Evolutionary conservation across 140 eudicot species (phyloP).

Genomic region (Oenanthe javanica): DNA sequence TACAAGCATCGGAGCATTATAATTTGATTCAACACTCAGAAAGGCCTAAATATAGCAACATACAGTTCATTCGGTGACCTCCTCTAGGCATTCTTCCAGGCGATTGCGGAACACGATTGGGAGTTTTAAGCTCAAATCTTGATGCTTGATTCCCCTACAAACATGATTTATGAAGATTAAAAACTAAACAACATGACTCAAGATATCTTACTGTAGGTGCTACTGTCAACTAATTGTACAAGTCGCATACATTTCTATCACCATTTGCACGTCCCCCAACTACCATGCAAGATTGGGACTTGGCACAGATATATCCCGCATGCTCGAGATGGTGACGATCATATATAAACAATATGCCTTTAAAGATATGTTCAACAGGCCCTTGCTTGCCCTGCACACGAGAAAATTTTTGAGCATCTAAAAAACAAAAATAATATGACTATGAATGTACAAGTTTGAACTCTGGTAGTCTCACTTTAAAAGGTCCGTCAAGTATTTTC

Average conservation of each 20-base stretch:
- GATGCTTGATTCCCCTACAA: conserved; percentile 56
- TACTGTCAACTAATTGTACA: conserved; percentile 1
- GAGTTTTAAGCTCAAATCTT: conserved; percentile 52
- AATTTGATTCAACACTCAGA: neutral
- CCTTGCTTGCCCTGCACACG: conserved; percentile 82
- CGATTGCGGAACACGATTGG: conserved; percentile 57
- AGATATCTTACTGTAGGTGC: neutral
- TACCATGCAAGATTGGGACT: conserved; percentile 65
- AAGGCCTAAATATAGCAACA: conserved; percentile 22
- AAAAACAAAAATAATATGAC: too few relatives aligned
- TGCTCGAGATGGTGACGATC: conserved; percentile 99
- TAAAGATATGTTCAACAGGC: conserved; percentile 78
- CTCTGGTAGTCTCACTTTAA: conserved; percentile 37
- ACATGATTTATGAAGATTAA: conserved; percentile 2
- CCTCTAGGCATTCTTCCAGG: conserved; percentile 69
- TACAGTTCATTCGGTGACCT: conserved; percentile 55
- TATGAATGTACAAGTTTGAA: neutral
- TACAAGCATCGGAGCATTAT: neutral
- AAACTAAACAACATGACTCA: neutral
- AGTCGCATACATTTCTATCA: conserved; percentile 57
- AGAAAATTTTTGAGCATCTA: neutral
- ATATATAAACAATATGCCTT: conserved; percentile 61
- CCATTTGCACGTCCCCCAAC: conserved; percentile 83
- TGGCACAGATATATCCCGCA: conserved; percentile 91
- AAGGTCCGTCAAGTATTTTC: conserved; percentile 84